These are phyloP conservation scores for Bretziella fagacearum DNA, from an alignment of 2,329 filamentous ascomycete species.

Conservation along the genomic window DNA sequence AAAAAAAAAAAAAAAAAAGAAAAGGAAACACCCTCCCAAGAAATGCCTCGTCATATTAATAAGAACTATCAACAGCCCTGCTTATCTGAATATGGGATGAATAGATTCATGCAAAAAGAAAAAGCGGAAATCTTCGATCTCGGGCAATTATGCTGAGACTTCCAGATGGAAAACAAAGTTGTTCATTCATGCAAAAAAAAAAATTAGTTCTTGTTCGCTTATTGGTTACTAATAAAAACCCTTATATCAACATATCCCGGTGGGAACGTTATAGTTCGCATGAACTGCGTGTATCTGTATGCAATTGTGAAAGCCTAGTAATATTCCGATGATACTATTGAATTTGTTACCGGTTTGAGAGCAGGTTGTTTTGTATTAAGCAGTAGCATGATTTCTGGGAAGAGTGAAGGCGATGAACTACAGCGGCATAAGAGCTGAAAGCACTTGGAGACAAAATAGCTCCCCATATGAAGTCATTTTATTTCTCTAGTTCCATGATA, in stretches of 20 bases:
- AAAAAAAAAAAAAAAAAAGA: too few relatives aligned
- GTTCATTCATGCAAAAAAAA: too few relatives aligned
- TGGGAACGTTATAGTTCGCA: background rate
- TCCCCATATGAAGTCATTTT: too few relatives aligned
- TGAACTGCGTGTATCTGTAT: background rate
- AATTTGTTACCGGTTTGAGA: background rate
- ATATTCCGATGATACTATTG: background rate
- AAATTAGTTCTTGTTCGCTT: too few relatives aligned
- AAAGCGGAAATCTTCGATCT: conserved; percentile 1
- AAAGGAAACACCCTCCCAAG: background rate
- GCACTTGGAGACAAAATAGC: background rate
- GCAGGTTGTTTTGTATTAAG: background rate
- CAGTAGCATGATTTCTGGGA: background rate
- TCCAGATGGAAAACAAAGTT: background rate
- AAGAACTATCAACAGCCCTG: background rate
- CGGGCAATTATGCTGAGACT: background rate
- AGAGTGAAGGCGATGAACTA: background rate
- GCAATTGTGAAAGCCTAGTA: background rate
- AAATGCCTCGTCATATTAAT: background rate
- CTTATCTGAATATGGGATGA: background rate
- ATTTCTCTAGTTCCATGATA: too few relatives aligned
- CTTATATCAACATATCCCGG: background rate
- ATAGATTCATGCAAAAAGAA: conserved; percentile 2
- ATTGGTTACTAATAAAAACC: background rate
- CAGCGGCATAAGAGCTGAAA: background rate